Evolutionary conservation across 2,329 filamentous ascomycete species (phyloP).

Genomic region (Pseudogymnoascus sp.): DNA sequence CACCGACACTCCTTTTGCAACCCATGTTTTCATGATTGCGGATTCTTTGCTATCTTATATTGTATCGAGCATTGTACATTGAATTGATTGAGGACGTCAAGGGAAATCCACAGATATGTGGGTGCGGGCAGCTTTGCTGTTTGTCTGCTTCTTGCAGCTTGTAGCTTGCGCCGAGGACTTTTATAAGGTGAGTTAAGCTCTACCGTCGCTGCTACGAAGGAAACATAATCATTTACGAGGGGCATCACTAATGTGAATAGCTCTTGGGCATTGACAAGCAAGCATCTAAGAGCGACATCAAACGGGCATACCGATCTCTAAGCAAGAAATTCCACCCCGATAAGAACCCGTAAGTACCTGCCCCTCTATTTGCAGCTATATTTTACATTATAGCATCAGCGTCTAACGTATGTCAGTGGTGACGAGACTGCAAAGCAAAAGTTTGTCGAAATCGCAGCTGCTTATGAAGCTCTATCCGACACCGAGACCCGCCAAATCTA

Average conservation of each 20-base stretch:
- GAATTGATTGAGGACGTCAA: slow-evolving; percentile 3
- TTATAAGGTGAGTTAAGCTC: slow-evolving; percentile 56
- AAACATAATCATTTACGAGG: not conserved
- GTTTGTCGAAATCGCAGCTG: slow-evolving; percentile 90
- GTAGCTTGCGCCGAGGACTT: slow-evolving; percentile 63
- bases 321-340: slow-evolving; percentile 97
- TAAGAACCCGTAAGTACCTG: slow-evolving; percentile 77
- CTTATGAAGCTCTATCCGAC: slow-evolving; percentile 86
- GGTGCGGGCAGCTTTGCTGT: slow-evolving; percentile 44
- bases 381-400: no score
- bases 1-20: slow-evolving; percentile 15
- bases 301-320: slow-evolving; percentile 83
- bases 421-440: slow-evolving; percentile 77
- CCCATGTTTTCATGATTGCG: slow-evolving; percentile 11
- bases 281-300: slow-evolving; percentile 82
- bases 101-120: slow-evolving; percentile 37
- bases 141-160: slow-evolving; percentile 50
- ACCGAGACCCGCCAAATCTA: slow-evolving; percentile 79
- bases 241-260: slow-evolving; percentile 37
- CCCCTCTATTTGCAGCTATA: not conserved
- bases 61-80: slow-evolving; percentile 10
- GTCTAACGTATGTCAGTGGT: slow-evolving; percentile 45
- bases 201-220: not conserved
- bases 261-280: slow-evolving; percentile 73
- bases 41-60: slow-evolving; percentile 13